Percentiles rank a stretch among this genome's conserved stretches.
Conservation (phyloP, 139 green algal species). For the Zygnema cylindricum region DNA sequence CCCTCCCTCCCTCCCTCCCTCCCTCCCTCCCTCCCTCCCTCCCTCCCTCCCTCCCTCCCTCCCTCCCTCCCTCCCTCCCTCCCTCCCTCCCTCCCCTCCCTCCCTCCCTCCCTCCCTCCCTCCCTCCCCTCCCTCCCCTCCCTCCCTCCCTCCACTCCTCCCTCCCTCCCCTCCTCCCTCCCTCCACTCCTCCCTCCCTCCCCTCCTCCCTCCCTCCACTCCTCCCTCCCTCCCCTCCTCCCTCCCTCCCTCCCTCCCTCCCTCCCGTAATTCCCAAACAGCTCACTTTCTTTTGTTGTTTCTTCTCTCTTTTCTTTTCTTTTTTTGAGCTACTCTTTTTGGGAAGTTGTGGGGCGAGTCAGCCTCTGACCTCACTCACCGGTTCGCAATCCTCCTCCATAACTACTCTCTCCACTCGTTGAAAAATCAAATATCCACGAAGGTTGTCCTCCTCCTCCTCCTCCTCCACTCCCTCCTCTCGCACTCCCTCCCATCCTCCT, state of each 20-base stretch:
- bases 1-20: not conserved
- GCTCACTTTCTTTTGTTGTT: not conserved
- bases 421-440: conserved; percentile 18
- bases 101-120: not conserved
- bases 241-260: not conserved
- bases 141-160: not conserved
- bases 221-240: not conserved
- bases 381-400: not conserved
- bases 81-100: not conserved
- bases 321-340: not conserved
- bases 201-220: not conserved
- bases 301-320: too few species aligned
- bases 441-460: not conserved
- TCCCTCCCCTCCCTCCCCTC: not conserved
- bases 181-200: not conserved
- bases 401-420: not conserved
- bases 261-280: not conserved
- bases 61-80: not conserved
- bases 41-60: not conserved
- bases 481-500: too few species aligned
- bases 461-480: not conserved
- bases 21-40: not conserved
- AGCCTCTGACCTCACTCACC: not conserved
- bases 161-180: not conserved
- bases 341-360: too few species aligned